Percentiles rank a stretch among this genome's conserved stretches.
Conservation (phyloP, 2,329 filamentous ascomycete genomes). For the Penicillium sp. region DNA sequence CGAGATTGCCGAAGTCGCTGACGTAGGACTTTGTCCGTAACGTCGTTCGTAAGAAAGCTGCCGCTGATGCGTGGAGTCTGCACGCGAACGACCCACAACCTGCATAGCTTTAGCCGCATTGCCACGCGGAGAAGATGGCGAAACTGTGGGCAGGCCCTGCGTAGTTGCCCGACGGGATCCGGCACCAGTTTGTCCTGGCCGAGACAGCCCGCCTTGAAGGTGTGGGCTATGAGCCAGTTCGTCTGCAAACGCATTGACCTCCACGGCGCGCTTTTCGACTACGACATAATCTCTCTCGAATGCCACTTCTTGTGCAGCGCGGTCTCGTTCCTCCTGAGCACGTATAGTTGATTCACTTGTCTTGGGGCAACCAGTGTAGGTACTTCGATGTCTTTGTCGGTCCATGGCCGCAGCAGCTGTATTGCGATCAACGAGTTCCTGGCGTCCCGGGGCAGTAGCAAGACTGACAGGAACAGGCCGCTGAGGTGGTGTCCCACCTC, state of each 20-base stretch:
- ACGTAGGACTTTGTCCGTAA: slow-evolving; percentile 70
- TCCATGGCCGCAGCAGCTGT: slow-evolving; percentile 52
- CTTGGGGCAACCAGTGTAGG: slow-evolving; percentile 48
- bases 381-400: slow-evolving; percentile 59
- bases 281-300: slow-evolving; percentile 94
- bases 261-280: slow-evolving; percentile 90
- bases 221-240: slow-evolving; percentile 83
- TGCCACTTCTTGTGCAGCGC: slow-evolving; percentile 79
- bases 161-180: slow-evolving; percentile 76
- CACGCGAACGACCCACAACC: slow-evolving; percentile 64
- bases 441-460: slow-evolving; percentile 43
- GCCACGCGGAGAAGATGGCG: slow-evolving; percentile 66
- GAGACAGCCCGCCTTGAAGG: slow-evolving; percentile 51
- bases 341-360: slow-evolving; percentile 36
- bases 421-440: slow-evolving; percentile 38
- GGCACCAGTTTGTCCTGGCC: slow-evolving; percentile 58
- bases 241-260: slow-evolving; percentile 96
- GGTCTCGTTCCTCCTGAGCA: slow-evolving; percentile 52
- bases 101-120: slow-evolving; percentile 71
- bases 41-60: slow-evolving; percentile 78
- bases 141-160: slow-evolving; percentile 68
- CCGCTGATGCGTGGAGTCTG: slow-evolving; percentile 65
- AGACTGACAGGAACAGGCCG: slow-evolving; percentile 37
- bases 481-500: slow-evolving; percentile 29
- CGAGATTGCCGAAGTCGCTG: slow-evolving; percentile 85